Evolutionary conservation across 1,284 basidiomycete genomes (phyloP).

Genomic region (Sporisorium graminicola): DNA sequence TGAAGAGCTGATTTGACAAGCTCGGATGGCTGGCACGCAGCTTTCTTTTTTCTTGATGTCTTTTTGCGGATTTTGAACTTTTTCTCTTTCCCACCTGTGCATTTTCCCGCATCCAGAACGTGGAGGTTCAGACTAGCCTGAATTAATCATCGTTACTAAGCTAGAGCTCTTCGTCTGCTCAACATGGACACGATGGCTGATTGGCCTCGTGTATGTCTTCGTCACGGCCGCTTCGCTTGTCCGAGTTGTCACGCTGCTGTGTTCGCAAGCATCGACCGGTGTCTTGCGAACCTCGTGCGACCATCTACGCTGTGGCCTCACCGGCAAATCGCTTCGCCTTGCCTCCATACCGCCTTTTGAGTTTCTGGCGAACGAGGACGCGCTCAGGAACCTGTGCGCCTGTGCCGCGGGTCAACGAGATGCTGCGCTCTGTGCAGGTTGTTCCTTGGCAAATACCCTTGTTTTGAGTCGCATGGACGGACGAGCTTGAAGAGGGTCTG

Average conservation of each 20-base stretch:
- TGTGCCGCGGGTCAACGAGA: too few relatives aligned
- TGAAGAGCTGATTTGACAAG: constrained; percentile 13
- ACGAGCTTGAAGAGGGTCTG: not conserved
- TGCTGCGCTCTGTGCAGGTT: too few relatives aligned
- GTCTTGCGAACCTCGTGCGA: not conserved
- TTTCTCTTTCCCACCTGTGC: not conserved
- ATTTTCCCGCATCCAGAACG: not conserved
- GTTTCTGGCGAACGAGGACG: too few relatives aligned
- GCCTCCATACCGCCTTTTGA: too few relatives aligned
- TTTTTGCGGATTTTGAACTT: constrained; percentile 6
- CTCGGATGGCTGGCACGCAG: not conserved
- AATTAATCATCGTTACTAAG: constrained; percentile 7
- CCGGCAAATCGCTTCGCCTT: too few relatives aligned
- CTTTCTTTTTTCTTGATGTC: not conserved
- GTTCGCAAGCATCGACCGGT: not conserved
- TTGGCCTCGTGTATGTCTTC: not conserved
- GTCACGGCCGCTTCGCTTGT: not conserved
- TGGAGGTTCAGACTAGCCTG: constrained; percentile 12
- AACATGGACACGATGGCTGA: not conserved
- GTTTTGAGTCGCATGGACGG: too few relatives aligned
- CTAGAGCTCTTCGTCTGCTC: too few relatives aligned
- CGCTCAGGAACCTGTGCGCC: too few relatives aligned
- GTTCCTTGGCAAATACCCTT: too few relatives aligned
- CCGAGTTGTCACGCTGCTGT: not conserved
- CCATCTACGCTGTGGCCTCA: not conserved